phyloP scores from a whole-genome alignment of 1,139 yeast species.

The Geotrichum restrictum region DNA sequence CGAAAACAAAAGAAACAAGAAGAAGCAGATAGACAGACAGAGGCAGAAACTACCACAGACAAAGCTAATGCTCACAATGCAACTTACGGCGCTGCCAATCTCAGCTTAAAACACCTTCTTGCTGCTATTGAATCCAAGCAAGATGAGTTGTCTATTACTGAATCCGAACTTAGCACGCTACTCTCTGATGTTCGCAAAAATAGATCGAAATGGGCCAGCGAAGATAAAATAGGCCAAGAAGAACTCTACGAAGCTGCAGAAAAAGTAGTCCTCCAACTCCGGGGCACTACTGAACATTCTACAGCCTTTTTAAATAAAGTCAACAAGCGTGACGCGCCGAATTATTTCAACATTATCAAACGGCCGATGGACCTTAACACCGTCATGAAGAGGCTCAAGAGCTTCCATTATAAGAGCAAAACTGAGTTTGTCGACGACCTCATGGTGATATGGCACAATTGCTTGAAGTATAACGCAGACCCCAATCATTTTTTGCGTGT shows the following conservation, averaged over 20 bases:
- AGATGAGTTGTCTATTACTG: slow-evolving; percentile 71
- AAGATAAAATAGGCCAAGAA: slow-evolving; percentile 92
- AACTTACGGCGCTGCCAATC: slow-evolving; percentile 72
- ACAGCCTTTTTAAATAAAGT: slow-evolving; percentile 94
- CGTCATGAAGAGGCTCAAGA: slow-evolving; percentile 81
- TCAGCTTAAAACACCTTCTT: slow-evolving; percentile 75
- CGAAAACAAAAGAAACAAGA: slow-evolving; percentile 74
- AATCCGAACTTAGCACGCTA: slow-evolving; percentile 75
- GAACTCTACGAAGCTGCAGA: slow-evolving; percentile 97
- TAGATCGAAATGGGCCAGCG: slow-evolving; percentile 95
- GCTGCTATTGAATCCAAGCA: slow-evolving; percentile 74
- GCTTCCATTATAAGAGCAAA: slow-evolving; percentile 75
- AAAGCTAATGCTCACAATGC: slow-evolving; percentile 38
- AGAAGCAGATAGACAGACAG: slow-evolving; percentile 71
- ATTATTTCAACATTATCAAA: slow-evolving; percentile 83
- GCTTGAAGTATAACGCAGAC: slow-evolving; percentile 88
- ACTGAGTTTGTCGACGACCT: slow-evolving; percentile 88
- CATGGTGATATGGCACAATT: slow-evolving; percentile 93
- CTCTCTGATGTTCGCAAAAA: slow-evolving; percentile 91
- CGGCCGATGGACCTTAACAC: slow-evolving; percentile 96
- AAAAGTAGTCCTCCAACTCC: slow-evolving; percentile 80
- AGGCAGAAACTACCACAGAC: slow-evolving; percentile 35
- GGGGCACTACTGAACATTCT: slow-evolving; percentile 93
- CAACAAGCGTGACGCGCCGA: slow-evolving; percentile 95
- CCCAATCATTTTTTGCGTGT: slow-evolving; percentile 88